Evolutionary conservation across 768 basidiomycete species (phyloP), one percentile per base, ranked within the genome.

Genomic region (Gautieria morchelliformis): DNA sequence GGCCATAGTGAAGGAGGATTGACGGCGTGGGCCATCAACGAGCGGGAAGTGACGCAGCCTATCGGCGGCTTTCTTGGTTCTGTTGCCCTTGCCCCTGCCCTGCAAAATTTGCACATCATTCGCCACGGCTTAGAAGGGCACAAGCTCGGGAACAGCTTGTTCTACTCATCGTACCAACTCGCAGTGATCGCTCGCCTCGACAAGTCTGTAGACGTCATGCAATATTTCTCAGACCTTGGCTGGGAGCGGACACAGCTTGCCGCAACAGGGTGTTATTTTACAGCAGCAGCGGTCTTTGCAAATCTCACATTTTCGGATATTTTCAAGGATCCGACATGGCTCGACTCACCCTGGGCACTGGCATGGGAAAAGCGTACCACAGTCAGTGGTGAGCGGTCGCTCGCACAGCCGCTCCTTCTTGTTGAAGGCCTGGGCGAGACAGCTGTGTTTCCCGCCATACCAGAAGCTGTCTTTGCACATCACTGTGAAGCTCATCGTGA

Each of bases 1-100:
- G 54, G 54, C 3, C 54, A 56, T 32, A 45, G 42, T 47, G 54
- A 56, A 41, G 54, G 54, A 45, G 54, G 54, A 33, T 47, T 47
- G 32, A 40, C 54, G 22, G 54, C 46, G 1, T 56, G 54, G 54
- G 54, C 54, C 5, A 27, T 32, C 12, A 56, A 56, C 44, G 54
- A 56, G 42, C 54, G 54, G 17, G 54, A 56, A 47, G 7, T 52
- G 14, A 24, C 6, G 20, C 41, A 46, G 17, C 54, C 54, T 33
- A 56, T 24, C 27, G 42, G 42, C 17, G 54, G 54, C 17, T 56
- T 46, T 32, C 20, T 44, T 14, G 54, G 54, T 3, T 11, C 54
- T 17, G 54, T 56, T 27, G 41, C 54, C 2, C 27, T 56, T 14
- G 54, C 54, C 8, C 54, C 54, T 1, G 54, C 54, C 8, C 27